Percentiles rank a stretch among this genome's conserved stretches.
phyloP scores from a whole-genome alignment of 306 rosid species.

The Fagus sylvatica region DNA sequence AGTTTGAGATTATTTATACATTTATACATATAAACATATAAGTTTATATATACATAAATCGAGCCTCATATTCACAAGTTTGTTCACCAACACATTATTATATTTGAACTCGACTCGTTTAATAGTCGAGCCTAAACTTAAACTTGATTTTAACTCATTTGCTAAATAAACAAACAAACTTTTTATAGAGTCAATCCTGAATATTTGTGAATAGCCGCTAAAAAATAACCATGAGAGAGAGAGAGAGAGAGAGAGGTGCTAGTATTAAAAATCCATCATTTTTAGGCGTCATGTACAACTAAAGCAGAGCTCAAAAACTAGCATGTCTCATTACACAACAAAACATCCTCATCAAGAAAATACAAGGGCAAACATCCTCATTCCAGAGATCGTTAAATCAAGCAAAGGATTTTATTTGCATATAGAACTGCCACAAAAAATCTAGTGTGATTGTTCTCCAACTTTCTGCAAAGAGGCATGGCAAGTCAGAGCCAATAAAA shows the following conservation, averaged over 20 bases:
- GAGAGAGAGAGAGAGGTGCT: background rate
- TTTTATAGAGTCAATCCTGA: no score
- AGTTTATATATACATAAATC: no score
- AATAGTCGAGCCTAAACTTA: no score
- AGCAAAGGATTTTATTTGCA: slow-evolving; percentile 10
- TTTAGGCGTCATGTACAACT: background rate
- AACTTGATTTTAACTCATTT: no score
- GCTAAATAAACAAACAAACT: no score
- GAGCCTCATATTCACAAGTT: no score
- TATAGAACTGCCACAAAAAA: slow-evolving; percentile 6
- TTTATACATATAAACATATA: no score
- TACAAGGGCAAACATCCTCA: background rate
- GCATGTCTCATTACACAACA: background rate
- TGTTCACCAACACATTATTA: no score
- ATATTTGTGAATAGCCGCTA: no score
- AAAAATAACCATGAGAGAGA: background rate
- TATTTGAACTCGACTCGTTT: no score
- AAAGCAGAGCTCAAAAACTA: background rate
- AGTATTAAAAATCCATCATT: background rate
- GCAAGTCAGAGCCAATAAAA: background rate
- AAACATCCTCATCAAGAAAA: background rate
- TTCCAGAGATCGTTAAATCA: background rate
- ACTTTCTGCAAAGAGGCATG: slow-evolving; percentile 47
- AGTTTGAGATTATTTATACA: no score
- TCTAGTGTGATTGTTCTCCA: slow-evolving; percentile 41